Base-by-base conservation (phyloP, 331 rosid genomes). In the Pyrus hybrid region DNA sequence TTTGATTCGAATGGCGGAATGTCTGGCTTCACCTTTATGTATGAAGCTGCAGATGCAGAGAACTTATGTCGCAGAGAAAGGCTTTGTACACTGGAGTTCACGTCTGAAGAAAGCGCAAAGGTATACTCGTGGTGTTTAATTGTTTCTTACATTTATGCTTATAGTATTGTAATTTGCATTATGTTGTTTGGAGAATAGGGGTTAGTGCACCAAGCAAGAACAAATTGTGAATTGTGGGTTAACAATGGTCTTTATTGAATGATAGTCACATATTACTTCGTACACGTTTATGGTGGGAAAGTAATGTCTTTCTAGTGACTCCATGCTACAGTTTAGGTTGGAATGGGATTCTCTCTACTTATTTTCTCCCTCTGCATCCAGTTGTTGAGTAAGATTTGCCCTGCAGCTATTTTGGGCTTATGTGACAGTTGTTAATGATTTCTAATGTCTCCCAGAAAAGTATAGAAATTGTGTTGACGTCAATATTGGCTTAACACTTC, bases 1-100 rank as follows among this genome's bases (percentile, higher is more conserved):
- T 49, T 76, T 37, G 41, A 12, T 41, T 77, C 30, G 66, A 60
- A 93, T 93, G 98, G 93, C 90, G 37, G 93, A 88, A 76, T 89
- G 80, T 69, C 87, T 90, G 81, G 81, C 87, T 32, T 85, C 88
- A n/a, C 80, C 88, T 13, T 75, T 88, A 62, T 85, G 78, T 80
- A 45, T 85, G 57, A 89, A 83, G 88, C 83, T 87, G 75, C 83
- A 74, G 41, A 75, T 72, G 72, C 87, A 66, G 83, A 81, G 75
- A 76, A 74, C 79, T 63, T 71, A 69, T 14, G 25, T 76, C 74
- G 28, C 22, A 56, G 77, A 62, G 41, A 80, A 79, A 63, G 76
- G 72, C 53, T 74, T 76, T 60, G 29, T 79, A 23, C 69, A 67
- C 71, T 74, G 63, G 64, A 67, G 57, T 72, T 32, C 79, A 9